Evolutionary conservation across 1,284 basidiomycete genomes (phyloP).

Genomic region (Apiotrichum domesticum): DNA sequence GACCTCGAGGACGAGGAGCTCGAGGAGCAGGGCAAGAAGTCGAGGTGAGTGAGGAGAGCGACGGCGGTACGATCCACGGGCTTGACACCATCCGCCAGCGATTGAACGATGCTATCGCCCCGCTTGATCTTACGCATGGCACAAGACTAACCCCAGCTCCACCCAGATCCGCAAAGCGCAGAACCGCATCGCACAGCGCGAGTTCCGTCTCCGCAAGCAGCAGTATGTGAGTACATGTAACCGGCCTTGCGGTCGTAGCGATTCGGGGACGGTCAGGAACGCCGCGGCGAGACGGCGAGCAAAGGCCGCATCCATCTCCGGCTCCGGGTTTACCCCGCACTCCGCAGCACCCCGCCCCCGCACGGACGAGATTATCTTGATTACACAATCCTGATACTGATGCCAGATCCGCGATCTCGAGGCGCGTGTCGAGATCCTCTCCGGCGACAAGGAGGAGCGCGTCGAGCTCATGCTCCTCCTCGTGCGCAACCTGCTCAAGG

Average conservation of each 20-base stretch:
- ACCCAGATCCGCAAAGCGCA: conserved; percentile 51
- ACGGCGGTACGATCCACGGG: too few species aligned
- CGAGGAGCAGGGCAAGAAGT: background rate
- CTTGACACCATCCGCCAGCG: too few species aligned
- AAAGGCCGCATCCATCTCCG: too few species aligned
- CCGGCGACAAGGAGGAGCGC: conserved; percentile 80
- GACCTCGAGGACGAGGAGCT: background rate
- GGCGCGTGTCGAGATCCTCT: conserved; percentile 81
- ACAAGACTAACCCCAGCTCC: conserved; percentile 18
- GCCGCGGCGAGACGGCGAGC: too few species aligned
- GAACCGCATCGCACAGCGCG: conserved; percentile 86
- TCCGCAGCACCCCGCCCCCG: too few species aligned
- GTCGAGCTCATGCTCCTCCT: conserved; percentile 72
- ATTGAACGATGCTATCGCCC: too few species aligned
- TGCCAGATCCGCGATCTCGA: conserved; percentile 82
- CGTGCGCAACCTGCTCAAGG: conserved; percentile 77
- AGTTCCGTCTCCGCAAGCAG: conserved; percentile 83
- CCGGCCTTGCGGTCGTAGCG: too few species aligned
- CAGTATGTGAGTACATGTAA: conserved; percentile 34
- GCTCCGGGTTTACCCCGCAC: too few species aligned
- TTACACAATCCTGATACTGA: background rate
- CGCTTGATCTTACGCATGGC: too few species aligned
- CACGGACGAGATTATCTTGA: too few species aligned
- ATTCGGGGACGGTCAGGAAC: too few species aligned
- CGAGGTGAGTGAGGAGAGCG: background rate